Evolutionary conservation across 768 basidiomycete genomes (phyloP).

Genomic region (Inosperma sp.): DNA sequence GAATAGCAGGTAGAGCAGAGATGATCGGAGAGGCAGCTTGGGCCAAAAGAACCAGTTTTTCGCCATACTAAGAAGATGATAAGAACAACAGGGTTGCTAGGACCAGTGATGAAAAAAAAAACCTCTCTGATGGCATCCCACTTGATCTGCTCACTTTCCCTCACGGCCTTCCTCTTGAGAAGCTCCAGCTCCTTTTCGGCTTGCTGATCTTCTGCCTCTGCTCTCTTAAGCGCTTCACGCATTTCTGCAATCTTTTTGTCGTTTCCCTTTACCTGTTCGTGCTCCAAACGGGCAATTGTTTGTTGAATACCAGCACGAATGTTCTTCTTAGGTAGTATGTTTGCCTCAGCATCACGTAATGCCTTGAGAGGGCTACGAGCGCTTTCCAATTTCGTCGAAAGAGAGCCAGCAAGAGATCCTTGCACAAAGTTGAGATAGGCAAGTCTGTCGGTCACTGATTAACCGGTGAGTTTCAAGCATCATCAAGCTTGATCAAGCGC

Average conservation of each 20-base stretch:
- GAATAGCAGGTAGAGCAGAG: conserved; percentile 58
- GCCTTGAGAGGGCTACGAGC: conserved; percentile 67
- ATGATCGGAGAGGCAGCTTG: conserved; percentile 66
- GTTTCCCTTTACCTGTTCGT: conserved; percentile 56
- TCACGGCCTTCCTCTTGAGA: conserved; percentile 69
- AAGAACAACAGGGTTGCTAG: conserved; percentile 1
- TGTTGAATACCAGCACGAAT: conserved; percentile 50
- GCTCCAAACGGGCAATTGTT: conserved; percentile 63
- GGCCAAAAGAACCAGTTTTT: conserved; percentile 70
- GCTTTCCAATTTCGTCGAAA: conserved; percentile 58
- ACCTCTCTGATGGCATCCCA: conserved; percentile 86
- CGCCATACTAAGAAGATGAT: conserved; percentile 71
- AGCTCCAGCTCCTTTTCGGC: conserved; percentile 69
- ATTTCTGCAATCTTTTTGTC: conserved; percentile 71
- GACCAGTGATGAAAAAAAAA: conserved; percentile 7
- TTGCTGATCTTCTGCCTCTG: conserved; percentile 56
- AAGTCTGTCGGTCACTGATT: conserved; percentile 73
- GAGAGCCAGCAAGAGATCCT: conserved; percentile 57
- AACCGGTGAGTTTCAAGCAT: conserved; percentile 10
- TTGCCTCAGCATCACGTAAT: conserved; percentile 65
- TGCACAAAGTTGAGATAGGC: conserved; percentile 78
- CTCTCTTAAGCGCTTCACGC: conserved; percentile 61
- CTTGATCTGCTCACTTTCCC: conserved; percentile 69
- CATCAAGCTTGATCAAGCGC: not conserved
- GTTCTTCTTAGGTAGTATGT: conserved; percentile 57